These are phyloP conservation scores for Apiospora marii DNA, from an alignment of 2,329 filamentous ascomycete genomes.

Conservation along the genomic window DNA sequence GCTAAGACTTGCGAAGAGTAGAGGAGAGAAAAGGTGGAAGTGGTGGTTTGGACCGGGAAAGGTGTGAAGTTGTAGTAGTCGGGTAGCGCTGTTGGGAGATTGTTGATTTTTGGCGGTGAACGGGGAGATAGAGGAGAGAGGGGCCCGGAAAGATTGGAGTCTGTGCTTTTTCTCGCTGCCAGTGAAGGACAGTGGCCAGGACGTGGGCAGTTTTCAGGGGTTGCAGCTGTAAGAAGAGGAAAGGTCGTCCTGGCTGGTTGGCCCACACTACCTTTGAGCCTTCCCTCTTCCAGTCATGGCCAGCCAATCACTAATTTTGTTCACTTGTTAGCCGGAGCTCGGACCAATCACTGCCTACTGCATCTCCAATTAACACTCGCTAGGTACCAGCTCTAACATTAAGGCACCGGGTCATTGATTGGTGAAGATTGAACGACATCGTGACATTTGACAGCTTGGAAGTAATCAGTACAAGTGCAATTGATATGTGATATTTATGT, in stretches of 20 bases:
- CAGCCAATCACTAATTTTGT: conserved; percentile 20
- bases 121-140: conserved; percentile 18
- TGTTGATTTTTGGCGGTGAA: conserved; percentile 26
- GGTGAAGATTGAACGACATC: neutral
- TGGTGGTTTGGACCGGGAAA: conserved; percentile 21
- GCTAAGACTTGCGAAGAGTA: conserved; percentile 25
- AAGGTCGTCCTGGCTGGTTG: neutral
- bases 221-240: conserved; percentile 15
- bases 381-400: too few relatives aligned
- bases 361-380: neutral
- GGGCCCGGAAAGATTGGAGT: conserved; percentile 10
- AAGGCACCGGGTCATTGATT: neutral
- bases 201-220: conserved; percentile 11
- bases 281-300: conserved; percentile 12
- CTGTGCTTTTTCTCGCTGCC: conserved; percentile 6
- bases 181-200: neutral
- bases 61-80: conserved; percentile 24
- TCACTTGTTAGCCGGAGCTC: conserved; percentile 7
- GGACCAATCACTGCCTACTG: neutral
- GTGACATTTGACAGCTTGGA: neutral
- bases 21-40: conserved; percentile 24
- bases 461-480: neutral
- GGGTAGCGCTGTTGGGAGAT: conserved; percentile 26
- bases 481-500: neutral
- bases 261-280: conserved; percentile 3